Conservation (phyloP, 805 yeast species). For the Sugiyamaella qingdaonensis region DNA sequence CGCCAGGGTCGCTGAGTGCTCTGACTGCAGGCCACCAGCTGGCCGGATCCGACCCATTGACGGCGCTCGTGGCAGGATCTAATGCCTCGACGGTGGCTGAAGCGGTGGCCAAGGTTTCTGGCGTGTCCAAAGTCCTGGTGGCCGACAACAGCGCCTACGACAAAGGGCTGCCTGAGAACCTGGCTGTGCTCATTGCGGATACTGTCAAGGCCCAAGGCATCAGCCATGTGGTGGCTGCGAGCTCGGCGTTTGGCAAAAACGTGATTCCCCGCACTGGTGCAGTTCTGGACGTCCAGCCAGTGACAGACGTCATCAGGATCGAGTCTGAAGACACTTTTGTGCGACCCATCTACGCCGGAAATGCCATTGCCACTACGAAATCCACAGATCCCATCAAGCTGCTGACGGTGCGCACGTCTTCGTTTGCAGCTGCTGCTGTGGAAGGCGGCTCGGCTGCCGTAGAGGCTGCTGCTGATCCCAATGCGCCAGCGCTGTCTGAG, state of each 20-base stretch:
- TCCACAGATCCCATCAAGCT: constrained; percentile 61
- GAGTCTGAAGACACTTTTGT: constrained; percentile 67
- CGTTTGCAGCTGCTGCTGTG: constrained; percentile 53
- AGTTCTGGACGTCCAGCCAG: constrained; percentile 76
- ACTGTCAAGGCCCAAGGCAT: constrained; percentile 42
- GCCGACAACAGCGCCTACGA: constrained; percentile 58
- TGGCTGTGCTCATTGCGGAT: constrained; percentile 61
- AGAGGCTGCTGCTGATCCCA: constrained; percentile 30
- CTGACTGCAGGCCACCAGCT: constrained; percentile 68
- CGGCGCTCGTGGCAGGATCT: constrained; percentile 73
- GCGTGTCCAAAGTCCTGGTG: constrained; percentile 52
- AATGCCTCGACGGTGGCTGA: constrained; percentile 48
- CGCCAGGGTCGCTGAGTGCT: constrained; percentile 68
- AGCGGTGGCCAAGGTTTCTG: constrained; percentile 50
- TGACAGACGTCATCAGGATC: constrained; percentile 74
- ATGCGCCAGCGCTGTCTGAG: constrained; percentile 39
- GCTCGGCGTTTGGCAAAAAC: constrained; percentile 85
- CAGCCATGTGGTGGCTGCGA: constrained; percentile 74
- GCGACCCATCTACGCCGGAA: constrained; percentile 96
- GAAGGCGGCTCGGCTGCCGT: constrained; percentile 41
- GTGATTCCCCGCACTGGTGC: constrained; percentile 86
- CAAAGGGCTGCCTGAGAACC: constrained; percentile 69
- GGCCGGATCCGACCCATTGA: constrained; percentile 64
- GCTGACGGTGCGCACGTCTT: constrained; percentile 78
- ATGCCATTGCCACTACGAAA: constrained; percentile 79